Evolutionary conservation across 2,329 filamentous ascomycete genomes (phyloP), one percentile per base, ranked within the genome.

Genomic region (Cercospora zeina): DNA sequence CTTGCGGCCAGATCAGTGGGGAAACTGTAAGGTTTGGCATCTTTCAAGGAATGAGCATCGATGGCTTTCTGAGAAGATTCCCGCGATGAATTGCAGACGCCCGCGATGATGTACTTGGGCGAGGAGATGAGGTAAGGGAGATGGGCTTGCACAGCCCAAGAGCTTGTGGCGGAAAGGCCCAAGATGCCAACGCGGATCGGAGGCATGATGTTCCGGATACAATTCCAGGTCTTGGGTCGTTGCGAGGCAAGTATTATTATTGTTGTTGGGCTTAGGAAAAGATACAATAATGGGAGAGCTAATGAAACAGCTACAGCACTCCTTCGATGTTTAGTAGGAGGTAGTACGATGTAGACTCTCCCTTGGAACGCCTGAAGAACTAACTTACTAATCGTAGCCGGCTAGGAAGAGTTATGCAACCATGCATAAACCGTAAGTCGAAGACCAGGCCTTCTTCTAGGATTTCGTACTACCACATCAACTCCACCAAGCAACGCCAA

Each of bases 1-100:
- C 82, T 80, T 1, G 71, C 69, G 6, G 80, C 80, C n/a, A 83
- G 70, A 5, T 77, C 76, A 21, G 76, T 64, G 0, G 78, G 71
- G 45, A 74, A 72, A 14, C 75, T 79, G 65, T 83, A 80, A 1
- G 79, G 76, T 62, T 78, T 80, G 14, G 64, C 78, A 0, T 68
- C 68, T 0, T 42, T 19, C 37, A 42, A 4, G 13, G 37, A 42
- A 5, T 42, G 37, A 11, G 37, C 37, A 6, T 42, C 37, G 13
- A 42, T 42, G 10, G 37, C 37, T 4, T 42, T 42, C 37, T 42
- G 16, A 3, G 37, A 42, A 1, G 37, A 42, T 13, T 42, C 37
- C 1, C 16, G 37, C 1, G 37, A 42, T 4, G 37, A 42, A 16
- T 42, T 42, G 37, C 37, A 42, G 16, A 42, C 37, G 9, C 37